These are phyloP conservation scores for Prunus mume DNA, from an alignment of 306 rosid species.

Conservation along the genomic window DNA sequence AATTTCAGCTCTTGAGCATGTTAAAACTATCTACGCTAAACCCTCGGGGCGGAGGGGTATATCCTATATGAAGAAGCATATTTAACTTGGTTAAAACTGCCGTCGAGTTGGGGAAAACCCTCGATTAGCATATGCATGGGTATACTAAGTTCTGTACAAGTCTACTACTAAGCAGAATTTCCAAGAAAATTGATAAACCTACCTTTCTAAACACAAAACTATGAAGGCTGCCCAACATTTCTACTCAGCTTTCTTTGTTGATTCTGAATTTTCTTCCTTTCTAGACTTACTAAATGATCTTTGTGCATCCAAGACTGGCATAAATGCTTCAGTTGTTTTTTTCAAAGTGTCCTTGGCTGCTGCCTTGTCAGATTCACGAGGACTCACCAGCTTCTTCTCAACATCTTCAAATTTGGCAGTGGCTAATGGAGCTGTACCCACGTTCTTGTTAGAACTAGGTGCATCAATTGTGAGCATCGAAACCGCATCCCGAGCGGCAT, in stretches of 20 bases:
- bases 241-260: conserved; percentile 40
- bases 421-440: conserved; percentile 59
- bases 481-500: conserved; percentile 77
- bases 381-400: conserved; percentile 68
- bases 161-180: neutral
- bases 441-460: conserved; percentile 39
- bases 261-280: conserved; percentile 54
- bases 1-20: neutral
- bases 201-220: neutral
- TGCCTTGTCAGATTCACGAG: conserved; percentile 56
- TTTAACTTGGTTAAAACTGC: neutral
- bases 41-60: neutral
- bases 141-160: neutral
- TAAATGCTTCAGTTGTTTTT: conserved; percentile 53
- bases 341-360: conserved; percentile 31
- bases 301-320: conserved; percentile 50
- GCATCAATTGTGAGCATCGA: conserved; percentile 61
- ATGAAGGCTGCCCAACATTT: neutral
- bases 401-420: conserved; percentile 67
- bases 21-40: neutral
- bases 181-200: neutral
- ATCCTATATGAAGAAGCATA: neutral
- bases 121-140: neutral
- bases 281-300: conserved; percentile 52
- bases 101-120: neutral